Base-by-base conservation (phyloP, 225 moss, liverwort and hornwort species). In the Asterella californica region DNA sequence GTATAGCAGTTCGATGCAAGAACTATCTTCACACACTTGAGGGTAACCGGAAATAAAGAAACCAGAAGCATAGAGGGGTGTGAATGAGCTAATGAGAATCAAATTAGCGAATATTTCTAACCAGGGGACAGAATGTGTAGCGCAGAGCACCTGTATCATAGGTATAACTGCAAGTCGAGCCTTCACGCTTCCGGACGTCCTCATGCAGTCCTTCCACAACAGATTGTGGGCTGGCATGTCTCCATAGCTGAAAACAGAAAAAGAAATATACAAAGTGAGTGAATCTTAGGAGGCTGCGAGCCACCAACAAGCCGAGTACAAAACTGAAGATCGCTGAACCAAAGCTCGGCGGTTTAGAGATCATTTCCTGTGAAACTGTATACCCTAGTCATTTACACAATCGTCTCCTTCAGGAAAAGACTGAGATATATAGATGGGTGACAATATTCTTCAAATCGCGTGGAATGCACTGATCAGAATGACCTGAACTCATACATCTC, bases 101-200 rank as follows among this genome's bases (percentile, higher is more conserved):
- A n/a, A n/a, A n/a, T n/a, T n/a, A n/a, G n/a, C n/a, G n/a, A n/a
- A n/a, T n/a, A n/a, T n/a, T n/a, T n/a, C n/a, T n/a, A n/a, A n/a
- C n/a, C n/a, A n/a, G n/a, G n/a, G n/a, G n/a, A n/a, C n/a, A n/a
- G n/a, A n/a, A n/a, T n/a, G n/a, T n/a, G n/a, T n/a, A n/a, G n/a
- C n/a, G n/a, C n/a, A n/a, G n/a, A n/a, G n/a, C n/a, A 93, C 94
- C 96, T 94, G 96, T 87, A 91, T 89, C 96, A 97, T 97, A 38
- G 96, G 96, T 81, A 97, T 97, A 27, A 97, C 91, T 29, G 93
- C 96, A 83, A 97, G 93, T 54, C 96, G 89, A 71, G 93, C 88
- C 77, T 85, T 93, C 75, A 97, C 94, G 70, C 81, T 86, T 83
- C 82, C 83, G 34, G 94, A 93, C 46, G 96, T 83, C 82, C 85